Evolutionary conservation across 176 grass and related monocot species (phyloP), one percentile per base, ranked within the genome.

Genomic region (Eragrostis nindensis): DNA sequence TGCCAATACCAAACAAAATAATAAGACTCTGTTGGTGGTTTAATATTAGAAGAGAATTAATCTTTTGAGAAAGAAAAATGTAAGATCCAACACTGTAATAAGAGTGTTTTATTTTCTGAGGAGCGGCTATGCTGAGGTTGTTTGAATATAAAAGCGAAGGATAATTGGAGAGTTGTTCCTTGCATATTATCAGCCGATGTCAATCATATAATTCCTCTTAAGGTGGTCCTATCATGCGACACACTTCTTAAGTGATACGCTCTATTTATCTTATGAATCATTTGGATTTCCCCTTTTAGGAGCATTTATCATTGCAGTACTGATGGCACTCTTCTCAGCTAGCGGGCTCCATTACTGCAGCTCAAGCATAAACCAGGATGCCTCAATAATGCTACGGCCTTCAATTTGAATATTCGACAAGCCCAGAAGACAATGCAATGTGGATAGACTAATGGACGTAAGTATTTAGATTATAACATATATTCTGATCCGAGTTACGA

Each of bases 1-100:
- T 89, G 80, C 81, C 81, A 87, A 63, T 50, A 79, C 69, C 21
- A 61, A 70, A 41, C 22, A 44, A 74, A 14, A 63, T 56, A 48
- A 75, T 44, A 73, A 15, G 68, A 49, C 21, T 13, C 9, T 0
- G 1, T 8, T 61, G 9, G 48, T 63, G 21, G 14, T 59, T 53
- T 66, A 22, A 5, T 43, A 61, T 10, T 14, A 36, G 41, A 66
- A 64, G 18, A 4, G 71, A 71, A 19, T 12, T 50, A 15, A 69
- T 5, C 6, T 66, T 0, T 40, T 66, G 29, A 79, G 30, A 71
- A 7, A 29, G 5, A 69, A 69, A 45, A 46, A n/a, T 0, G 42
- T 70, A n/a, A 2, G 4, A 66, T 42, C 2, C 15, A 66, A 39
- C 8, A 45, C 0, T 52, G 16, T 72, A 25, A 11, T 25, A 25